A percentile compares a stretch with the other conserved stretches of the same genome.
phyloP scores from a whole-genome alignment of 2,329 filamentous ascomycete species.

The Dactylonectria macrodidyma region DNA sequence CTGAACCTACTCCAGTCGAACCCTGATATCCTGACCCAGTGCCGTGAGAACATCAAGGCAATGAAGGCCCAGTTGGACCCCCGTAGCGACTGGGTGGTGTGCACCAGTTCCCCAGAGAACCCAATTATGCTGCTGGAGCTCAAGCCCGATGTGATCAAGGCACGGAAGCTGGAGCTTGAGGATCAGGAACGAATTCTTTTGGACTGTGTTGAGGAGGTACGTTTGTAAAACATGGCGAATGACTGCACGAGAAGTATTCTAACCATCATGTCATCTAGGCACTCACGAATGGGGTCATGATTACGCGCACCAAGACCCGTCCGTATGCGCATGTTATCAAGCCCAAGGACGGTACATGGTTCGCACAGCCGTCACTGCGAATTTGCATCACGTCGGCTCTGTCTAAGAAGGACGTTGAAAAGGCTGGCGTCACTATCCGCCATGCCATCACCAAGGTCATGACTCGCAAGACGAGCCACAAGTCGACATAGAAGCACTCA shows the following conservation, averaged over 20 bases:
- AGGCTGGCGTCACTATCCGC: conserved; percentile 87
- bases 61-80: conserved; percentile 93
- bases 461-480: conserved; percentile 70
- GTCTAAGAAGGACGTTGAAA: conserved; percentile 95
- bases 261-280: conserved; percentile 64
- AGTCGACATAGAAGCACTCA: conserved; percentile 35
- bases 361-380: conserved; percentile 86
- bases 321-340: conserved; percentile 75
- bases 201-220: conserved; percentile 96
- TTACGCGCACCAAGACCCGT: conserved; percentile 87
- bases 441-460: conserved; percentile 97
- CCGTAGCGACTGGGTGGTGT: conserved; percentile 91
- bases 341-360: conserved; percentile 78
- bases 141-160: conserved; percentile 85
- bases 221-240: conserved; percentile 46
- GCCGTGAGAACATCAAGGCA: conserved; percentile 88
- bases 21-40: conserved; percentile 83
- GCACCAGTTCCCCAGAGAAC: conserved; percentile 86
- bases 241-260: conserved; percentile 20
- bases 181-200: conserved; percentile 90
- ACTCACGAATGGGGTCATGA: conserved; percentile 88
- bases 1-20: conserved; percentile 88
- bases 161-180: conserved; percentile 75
- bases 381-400: conserved; percentile 91
- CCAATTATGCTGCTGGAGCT: conserved; percentile 88